A percentile compares a stretch with the other conserved stretches of the same genome.
These are phyloP conservation scores for Fusarium equiseti DNA, from an alignment of 2,329 filamentous ascomycete species.

Conservation along the genomic window DNA sequence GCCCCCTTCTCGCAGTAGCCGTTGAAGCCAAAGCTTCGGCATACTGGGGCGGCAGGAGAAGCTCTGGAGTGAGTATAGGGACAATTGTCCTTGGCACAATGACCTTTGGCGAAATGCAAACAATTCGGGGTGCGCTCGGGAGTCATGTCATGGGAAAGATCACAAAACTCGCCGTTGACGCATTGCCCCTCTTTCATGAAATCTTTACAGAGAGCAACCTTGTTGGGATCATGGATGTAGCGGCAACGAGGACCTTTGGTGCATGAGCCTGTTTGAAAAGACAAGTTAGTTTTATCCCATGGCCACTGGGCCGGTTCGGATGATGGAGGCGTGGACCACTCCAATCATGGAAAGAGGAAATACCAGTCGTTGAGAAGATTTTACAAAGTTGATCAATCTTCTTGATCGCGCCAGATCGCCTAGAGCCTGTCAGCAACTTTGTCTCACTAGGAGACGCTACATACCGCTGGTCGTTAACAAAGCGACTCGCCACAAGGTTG, in stretches of 20 bases:
- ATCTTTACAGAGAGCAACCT: slow-evolving; percentile 91
- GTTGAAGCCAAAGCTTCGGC: slow-evolving; percentile 83
- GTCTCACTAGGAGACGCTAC: slow-evolving; percentile 50
- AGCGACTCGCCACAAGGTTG: slow-evolving; percentile 82
- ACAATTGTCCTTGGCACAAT: slow-evolving; percentile 88
- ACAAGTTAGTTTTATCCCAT: slow-evolving; percentile 59
- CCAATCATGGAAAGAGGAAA: slow-evolving; percentile 59
- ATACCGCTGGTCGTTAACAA: slow-evolving; percentile 82
- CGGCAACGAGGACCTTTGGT: slow-evolving; percentile 83
- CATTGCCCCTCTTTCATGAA: slow-evolving; percentile 86
- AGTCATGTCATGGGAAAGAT: slow-evolving; percentile 88
- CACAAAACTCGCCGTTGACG: slow-evolving; percentile 81
- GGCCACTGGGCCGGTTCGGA: slow-evolving; percentile 54
- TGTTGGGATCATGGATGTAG: slow-evolving; percentile 85
- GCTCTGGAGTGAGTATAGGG: slow-evolving; percentile 88
- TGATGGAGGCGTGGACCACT: slow-evolving; percentile 36
- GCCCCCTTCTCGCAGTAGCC: slow-evolving; percentile 90
- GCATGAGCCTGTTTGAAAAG: slow-evolving; percentile 77
- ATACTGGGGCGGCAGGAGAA: slow-evolving; percentile 81
- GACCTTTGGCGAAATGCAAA: slow-evolving; percentile 88
- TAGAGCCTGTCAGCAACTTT: slow-evolving; percentile 57
- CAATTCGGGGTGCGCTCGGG: slow-evolving; percentile 89
- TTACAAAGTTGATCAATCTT: slow-evolving; percentile 82
- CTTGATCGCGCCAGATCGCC: slow-evolving; percentile 67
- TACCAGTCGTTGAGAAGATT: slow-evolving; percentile 77